Evolutionary conservation across 2,329 filamentous ascomycete species (phyloP), one percentile per base, ranked within the genome.

Genomic region (Aureobasidium leucospermi): DNA sequence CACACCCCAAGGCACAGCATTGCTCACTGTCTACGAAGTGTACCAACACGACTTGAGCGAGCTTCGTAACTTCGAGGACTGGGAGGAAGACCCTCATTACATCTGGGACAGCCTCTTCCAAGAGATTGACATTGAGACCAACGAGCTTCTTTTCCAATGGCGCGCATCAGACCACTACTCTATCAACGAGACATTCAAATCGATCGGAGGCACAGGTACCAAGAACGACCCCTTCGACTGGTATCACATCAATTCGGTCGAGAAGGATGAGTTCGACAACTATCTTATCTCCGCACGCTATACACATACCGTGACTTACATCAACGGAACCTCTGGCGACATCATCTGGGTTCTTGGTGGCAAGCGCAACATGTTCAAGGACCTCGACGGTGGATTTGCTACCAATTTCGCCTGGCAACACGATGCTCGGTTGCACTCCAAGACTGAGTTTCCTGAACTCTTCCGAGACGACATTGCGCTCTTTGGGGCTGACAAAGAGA

Each of bases 131-230:
- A 76, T 81, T 29, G 71, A 76, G 29, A 81, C 78, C 3, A 80
- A 80, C 2, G 71, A 79, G 32, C 65, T 84, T 1, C 62, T 83
- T 9, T 85, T 84, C 63, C 78, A 84, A 63, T 84, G 81, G 82
- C 74, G 74, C 41, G 79, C 78, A 60, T 71, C 83, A 1, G 79
- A 83, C 42, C 78, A 84, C 66, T 71, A 81, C 34, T 67, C 70
- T 15, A 75, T 78, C 2, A 71, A 73, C 46, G 77, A 78, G 73
- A 67, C 65, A 2, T 69, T 66, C 51, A 69, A 67, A 48, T 70
- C 74, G 8, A 67, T 67, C 28, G 69, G 73, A 36, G 60, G 61
- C 8, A 59, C 61, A 39, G 67, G 65, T 2, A 67, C 74, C 9
- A 72, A 73, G 15, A 71, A 74, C 11, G 75, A 77, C 28, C 75